A percentile compares a stretch with the other conserved stretches of the same genome.
Conservation (phyloP, 306 rosid genomes). For the Rosa lucieae region DNA sequence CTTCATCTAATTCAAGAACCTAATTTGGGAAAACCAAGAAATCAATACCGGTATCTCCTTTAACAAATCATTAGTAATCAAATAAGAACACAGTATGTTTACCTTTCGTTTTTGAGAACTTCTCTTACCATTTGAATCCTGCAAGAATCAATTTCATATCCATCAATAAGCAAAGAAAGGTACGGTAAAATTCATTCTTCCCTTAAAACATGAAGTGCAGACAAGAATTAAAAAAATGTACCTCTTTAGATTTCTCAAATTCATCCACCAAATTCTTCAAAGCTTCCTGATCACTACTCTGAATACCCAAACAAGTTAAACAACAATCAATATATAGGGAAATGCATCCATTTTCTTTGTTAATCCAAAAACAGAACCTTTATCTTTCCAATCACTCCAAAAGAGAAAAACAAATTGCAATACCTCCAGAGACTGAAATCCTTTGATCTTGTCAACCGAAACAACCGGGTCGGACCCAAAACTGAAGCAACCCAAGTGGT, state of each 20-base stretch:
- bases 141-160: slow-evolving; percentile 19
- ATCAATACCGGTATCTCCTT: neutral
- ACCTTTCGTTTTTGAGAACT: neutral
- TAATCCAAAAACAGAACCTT: neutral
- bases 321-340: neutral
- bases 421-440: slow-evolving; percentile 62
- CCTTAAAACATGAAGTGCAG: neutral
- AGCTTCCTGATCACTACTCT: slow-evolving; percentile 71
- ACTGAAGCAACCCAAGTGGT: slow-evolving; percentile 62
- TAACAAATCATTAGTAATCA: too few species aligned
- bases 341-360: neutral
- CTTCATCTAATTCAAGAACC: slow-evolving; percentile 36
- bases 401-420: neutral
- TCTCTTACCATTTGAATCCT: slow-evolving; percentile 15
- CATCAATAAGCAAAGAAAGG: neutral
- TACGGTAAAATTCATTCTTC: neutral
- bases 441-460: slow-evolving; percentile 44
- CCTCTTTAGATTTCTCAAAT: slow-evolving; percentile 23
- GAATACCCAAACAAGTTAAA: slow-evolving; percentile 17
- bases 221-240: neutral
- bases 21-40: slow-evolving; percentile 16
- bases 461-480: slow-evolving; percentile 21
- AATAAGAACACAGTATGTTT: neutral
- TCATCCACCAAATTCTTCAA: slow-evolving; percentile 45
- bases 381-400: neutral